Conservation (phyloP, 2,329 filamentous ascomycete species). For the Sphaerostilbella broomeana region DNA sequence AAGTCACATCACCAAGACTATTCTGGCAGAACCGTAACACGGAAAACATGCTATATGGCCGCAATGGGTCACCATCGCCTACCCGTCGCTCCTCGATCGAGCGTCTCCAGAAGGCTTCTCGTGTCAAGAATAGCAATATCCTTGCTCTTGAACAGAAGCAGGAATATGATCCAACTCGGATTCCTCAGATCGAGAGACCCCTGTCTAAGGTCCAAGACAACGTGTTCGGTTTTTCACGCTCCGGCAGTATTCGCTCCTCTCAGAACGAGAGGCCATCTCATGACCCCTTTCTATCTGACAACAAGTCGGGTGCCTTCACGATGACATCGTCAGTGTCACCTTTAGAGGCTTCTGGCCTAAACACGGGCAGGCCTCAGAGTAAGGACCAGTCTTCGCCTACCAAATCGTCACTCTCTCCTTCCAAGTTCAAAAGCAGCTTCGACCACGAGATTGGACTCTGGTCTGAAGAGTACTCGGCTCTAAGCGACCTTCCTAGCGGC, state of each 20-base stretch:
- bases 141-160: conserved; percentile 87
- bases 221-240: conserved; percentile 54
- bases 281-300: conserved; percentile 40
- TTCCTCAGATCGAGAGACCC: conserved; percentile 75
- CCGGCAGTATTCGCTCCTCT: conserved; percentile 47
- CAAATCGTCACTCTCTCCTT: conserved; percentile 78
- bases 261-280: conserved; percentile 29
- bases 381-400: conserved; percentile 71
- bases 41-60: conserved; percentile 71
- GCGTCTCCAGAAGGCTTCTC: conserved; percentile 86
- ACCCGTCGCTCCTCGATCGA: conserved; percentile 87
- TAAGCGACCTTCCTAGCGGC: conserved; percentile 55
- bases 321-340: conserved; percentile 26
- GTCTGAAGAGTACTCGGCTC: conserved; percentile 57
- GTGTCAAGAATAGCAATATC: conserved; percentile 97
- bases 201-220: conserved; percentile 71
- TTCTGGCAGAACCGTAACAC: conserved; percentile 84
- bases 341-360: conserved; percentile 12
- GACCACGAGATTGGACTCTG: conserved; percentile 63
- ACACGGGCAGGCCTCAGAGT: conserved; percentile 48
- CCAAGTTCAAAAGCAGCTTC: conserved; percentile 59
- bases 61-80: conserved; percentile 58
- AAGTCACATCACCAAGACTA: conserved; percentile 66
- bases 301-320: conserved; percentile 38
- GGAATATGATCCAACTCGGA: conserved; percentile 78